Base-by-base conservation (phyloP, 352 stramenopile genomes). In the Phytophthora melonis region DNA sequence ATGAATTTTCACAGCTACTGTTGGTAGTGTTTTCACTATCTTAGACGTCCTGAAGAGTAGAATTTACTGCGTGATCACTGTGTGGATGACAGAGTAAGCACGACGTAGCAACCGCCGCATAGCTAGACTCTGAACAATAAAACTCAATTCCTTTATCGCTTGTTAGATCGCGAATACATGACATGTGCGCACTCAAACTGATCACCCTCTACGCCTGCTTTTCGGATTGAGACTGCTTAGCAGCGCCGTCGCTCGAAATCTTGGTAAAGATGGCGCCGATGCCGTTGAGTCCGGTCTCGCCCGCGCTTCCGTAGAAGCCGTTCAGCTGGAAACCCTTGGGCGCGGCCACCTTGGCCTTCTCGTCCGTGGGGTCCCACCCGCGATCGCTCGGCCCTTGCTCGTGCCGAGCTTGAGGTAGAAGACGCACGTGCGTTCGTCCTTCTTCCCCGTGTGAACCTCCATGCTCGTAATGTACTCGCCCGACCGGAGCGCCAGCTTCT, bases 381-480 rank as follows among this genome's bases (percentile, higher is more conserved):
- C 64, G 3, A 87, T 14, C 8, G 73, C 73, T 23, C 70, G 71
- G 5, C 78, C 73, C 1, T 62, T 66, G 57, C 60, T 88, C 9
- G 80, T 89, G 19, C 57, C 55, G 11, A 78, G 70, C 32, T 78
- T 82, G 36, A 86, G 50, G 63, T 85, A 86, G 62, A 85, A 89
- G 27, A 86, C 70, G 45, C 65, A 75, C 11, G 82, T 89, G 58
- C 50, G 61, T 11, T 63, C 57, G 27, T 68, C 58, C 18, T 84
- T 73, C 76, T 82, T 75, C 10, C 55, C 80, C 75, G 70, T 82
- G 60, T 89, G 80, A 10, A 71, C 43, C 69, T 87, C 77, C 57
- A 86, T 74, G 18, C 75, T 81, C 55, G 56, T 80, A 60, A 87
- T 76, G 62, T 82, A 84, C 78, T 89, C 82, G 3, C 72, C 78